Conservation (phyloP, 768 basidiomycete genomes). For the Hypholoma sublateritium region DNA sequence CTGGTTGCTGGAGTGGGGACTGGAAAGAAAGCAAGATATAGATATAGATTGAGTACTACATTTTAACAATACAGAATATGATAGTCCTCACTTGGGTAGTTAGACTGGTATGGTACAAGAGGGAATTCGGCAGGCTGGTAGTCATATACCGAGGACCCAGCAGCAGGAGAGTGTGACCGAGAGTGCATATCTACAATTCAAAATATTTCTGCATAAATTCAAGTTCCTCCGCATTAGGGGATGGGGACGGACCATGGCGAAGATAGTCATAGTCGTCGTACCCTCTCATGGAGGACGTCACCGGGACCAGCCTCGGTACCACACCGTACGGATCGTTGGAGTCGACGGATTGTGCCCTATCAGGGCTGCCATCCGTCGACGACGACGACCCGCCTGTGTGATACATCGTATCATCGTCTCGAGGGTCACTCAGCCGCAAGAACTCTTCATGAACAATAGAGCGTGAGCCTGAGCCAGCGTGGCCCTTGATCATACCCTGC, state of each 20-base stretch:
- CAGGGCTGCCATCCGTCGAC: constrained; percentile 31
- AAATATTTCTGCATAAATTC: background rate
- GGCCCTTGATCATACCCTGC: constrained; percentile 89
- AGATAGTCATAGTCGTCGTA: background rate
- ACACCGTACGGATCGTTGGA: constrained; percentile 20
- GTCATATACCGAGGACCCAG: background rate
- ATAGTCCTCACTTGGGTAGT: constrained; percentile 15
- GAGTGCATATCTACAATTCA: constrained; percentile 13
- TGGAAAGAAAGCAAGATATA: constrained; percentile 22
- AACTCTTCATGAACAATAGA: constrained; percentile 53
- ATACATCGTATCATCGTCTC: constrained; percentile 32
- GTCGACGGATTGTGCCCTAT: constrained; percentile 22
- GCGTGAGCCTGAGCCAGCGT: constrained; percentile 69
- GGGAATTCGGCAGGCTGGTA: background rate
- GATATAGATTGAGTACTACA: constrained; percentile 21
- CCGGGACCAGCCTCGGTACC: constrained; percentile 17
- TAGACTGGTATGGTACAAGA: constrained; percentile 4
- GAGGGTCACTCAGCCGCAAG: constrained; percentile 47
- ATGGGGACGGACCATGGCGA: constrained; percentile 13
- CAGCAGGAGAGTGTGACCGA: constrained; percentile 2
- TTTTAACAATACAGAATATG: constrained; percentile 17
- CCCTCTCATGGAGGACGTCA: constrained; percentile 5
- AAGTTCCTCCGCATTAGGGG: background rate
- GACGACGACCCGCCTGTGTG: constrained; percentile 27
- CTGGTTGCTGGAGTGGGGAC: constrained; percentile 23